These are phyloP conservation scores for Dendrobium catenatum DNA, from an alignment of 106 monocot species.

Conservation along the genomic window DNA sequence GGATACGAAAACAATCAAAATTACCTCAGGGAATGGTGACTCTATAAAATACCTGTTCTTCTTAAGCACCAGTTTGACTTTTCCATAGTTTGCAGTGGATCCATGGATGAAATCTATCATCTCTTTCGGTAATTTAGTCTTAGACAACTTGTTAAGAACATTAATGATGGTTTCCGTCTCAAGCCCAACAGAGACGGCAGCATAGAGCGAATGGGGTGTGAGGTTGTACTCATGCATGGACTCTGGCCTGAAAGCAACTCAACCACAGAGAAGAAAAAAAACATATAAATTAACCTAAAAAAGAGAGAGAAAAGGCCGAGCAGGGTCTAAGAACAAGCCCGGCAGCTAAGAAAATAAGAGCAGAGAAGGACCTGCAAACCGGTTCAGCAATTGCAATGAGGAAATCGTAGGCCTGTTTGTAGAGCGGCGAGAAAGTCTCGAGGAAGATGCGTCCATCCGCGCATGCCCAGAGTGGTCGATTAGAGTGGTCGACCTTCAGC, in stretches of 20 bases:
- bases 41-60: conserved; percentile 92
- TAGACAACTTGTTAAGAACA: conserved; percentile 89
- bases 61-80: conserved; percentile 94
- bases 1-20: neutral
- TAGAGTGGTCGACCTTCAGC: conserved; percentile 76
- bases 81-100: conserved; percentile 95
- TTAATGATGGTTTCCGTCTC: conserved; percentile 91
- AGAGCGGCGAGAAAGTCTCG: conserved; percentile 91
- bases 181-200: conserved; percentile 92
- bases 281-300: neutral
- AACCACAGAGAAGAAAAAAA: neutral
- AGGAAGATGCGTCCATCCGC: conserved; percentile 94
- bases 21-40: conserved; percentile 83
- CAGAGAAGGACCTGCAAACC: conserved; percentile 63
- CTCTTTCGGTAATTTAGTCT: conserved; percentile 88
- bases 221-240: conserved; percentile 99
- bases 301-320: neutral
- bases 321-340: neutral
- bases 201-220: conserved; percentile 92
- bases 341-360: neutral
- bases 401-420: conserved; percentile 98
- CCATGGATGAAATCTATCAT: conserved; percentile 94
- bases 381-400: conserved; percentile 97
- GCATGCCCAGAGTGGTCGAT: conserved; percentile 92
- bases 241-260: conserved; percentile 53